Base-by-base conservation (phyloP, 2,329 filamentous ascomycete species). In the Paramyrothecium roridum region DNA sequence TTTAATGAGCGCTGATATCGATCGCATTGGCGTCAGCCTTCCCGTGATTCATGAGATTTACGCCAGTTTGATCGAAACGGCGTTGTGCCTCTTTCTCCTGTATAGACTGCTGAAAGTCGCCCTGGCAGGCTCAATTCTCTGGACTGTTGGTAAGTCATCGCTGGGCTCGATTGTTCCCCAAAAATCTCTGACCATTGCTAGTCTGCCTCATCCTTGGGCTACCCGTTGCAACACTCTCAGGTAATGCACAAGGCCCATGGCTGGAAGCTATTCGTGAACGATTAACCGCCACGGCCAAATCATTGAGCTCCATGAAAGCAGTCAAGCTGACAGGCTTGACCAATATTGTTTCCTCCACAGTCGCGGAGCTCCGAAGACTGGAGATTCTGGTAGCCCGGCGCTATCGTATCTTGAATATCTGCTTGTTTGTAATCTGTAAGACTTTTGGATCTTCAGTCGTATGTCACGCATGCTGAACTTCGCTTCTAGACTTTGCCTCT, bases 1-100 rank as follows among this genome's bases (percentile, higher is more conserved):
- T 1, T 61, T 78, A 16, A 78, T 79, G 73, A 75, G 70, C 47
- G 72, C 74, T 6, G 76, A 78, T 51, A 70, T 79, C 22, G 73
- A 76, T 46, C 58, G 62, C 13, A 67, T 74, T 33, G 61, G 60
- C 0, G 52, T 58, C 19, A 62, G 66, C 26, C 54, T 71, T 50
- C 51, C 61, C 2, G 51, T 61, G 19, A 54, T 73, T 3, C 66
- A 72, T 57, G 72, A 72, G 33, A 55, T 69, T 2, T 75, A 73
- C 64, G 66, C 72, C 11, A 63, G 65, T 33, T 26, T 69, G 0
- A 57, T 75, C 20, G 72, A 76, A 47, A 55, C 74, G 20, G 63
- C 54, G 3, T 50, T 76, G 21, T 68, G 68, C 0, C 56, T 73
- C 6, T 75, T 64, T 56, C 59, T 76, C 11, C 60, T 76, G 1